Base-by-base conservation (phyloP, 805 yeast genomes). In the Spathaspora hagerdaliae region DNA sequence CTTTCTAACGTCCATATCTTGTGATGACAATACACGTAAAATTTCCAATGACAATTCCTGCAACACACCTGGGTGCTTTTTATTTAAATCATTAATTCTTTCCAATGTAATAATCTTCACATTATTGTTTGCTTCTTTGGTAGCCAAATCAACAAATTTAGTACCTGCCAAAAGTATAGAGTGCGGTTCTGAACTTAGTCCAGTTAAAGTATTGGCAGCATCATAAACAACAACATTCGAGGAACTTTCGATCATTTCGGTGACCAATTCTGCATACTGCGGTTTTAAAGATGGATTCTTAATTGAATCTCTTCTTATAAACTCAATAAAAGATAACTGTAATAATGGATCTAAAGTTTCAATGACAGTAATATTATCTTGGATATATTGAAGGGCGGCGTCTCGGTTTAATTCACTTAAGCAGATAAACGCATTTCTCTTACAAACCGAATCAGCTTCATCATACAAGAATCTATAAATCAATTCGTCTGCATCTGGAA, bases 401-500 rank as follows among this genome's bases (percentile, higher is more conserved):
- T 85, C 94, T 60, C 97, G 81, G 64, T 87, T 85, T 59, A 95
- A 73, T 54, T 81, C 84, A 36, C 95, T 79, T 50, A 94, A 73
- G 51, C 94, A 88, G 44, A 90, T 83, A 63, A 94, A 95, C 2
- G 97, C 98, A 65, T 94, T 94, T 67, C 99, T 82, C 63, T 87
- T 87, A 72, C 98, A 92, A 14, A 95, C 88, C 31, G 96, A 84
- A 64, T 94, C 99, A 48, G 86, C 81, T 69, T 94, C 99, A 31
- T 81, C 84, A 42, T 74, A 76, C 59, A 94, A 74, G 63, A 90
- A 87, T 44, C 78, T 78, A 52, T 75, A 73, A 53, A 92, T 75
- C 51, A 92, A 77, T 54, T 87, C 96, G 43, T 90, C 85, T n/a
- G 97, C 96, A 69, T 95, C 99, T 6, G 99, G 99, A 39, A 88